phyloP scores from a whole-genome alignment of 768 basidiomycete species.

The Macrolepiota dolichaula region DNA sequence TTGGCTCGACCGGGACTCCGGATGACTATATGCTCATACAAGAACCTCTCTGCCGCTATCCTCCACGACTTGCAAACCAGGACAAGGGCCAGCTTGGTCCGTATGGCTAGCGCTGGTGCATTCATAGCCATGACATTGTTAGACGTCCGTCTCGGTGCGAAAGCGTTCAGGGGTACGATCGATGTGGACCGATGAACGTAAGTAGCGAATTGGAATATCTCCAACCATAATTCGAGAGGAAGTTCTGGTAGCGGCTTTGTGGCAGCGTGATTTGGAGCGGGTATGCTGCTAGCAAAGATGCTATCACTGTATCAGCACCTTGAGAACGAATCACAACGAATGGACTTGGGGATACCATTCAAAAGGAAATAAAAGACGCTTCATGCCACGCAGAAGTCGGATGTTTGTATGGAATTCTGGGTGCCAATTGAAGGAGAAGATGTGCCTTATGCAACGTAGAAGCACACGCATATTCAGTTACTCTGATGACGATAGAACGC shows the following conservation, averaged over 20 bases:
- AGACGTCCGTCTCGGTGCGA: constrained; percentile 34
- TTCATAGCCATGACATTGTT: constrained; percentile 45
- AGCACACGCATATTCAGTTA: constrained; percentile 5
- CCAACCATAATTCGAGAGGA: constrained; percentile 51
- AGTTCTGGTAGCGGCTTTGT: constrained; percentile 28
- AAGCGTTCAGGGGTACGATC: constrained; percentile 45
- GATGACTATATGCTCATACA: constrained; percentile 44
- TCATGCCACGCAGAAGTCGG: constrained; percentile 9
- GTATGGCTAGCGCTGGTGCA: constrained; percentile 40
- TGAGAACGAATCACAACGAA: neutral
- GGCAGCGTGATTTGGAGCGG: constrained; percentile 11
- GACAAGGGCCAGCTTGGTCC: constrained; percentile 48
- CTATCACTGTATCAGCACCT: constrained; percentile 21
- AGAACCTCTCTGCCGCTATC: constrained; percentile 34
- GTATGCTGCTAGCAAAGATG: constrained; percentile 18
- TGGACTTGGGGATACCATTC: constrained; percentile 12
- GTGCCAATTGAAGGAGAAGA: neutral
- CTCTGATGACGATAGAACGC: neutral
- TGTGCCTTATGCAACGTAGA: constrained; percentile 8
- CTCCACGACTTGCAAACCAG: constrained; percentile 48
- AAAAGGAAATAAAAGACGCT: constrained; percentile 9
- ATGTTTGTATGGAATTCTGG: neutral
- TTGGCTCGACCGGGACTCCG: constrained; percentile 41
- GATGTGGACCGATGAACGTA: constrained; percentile 41
- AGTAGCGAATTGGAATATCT: constrained; percentile 55